phyloP scores from a whole-genome alignment of 495 filamentous ascomycete species.

The Lophiostoma macrostomum region DNA sequence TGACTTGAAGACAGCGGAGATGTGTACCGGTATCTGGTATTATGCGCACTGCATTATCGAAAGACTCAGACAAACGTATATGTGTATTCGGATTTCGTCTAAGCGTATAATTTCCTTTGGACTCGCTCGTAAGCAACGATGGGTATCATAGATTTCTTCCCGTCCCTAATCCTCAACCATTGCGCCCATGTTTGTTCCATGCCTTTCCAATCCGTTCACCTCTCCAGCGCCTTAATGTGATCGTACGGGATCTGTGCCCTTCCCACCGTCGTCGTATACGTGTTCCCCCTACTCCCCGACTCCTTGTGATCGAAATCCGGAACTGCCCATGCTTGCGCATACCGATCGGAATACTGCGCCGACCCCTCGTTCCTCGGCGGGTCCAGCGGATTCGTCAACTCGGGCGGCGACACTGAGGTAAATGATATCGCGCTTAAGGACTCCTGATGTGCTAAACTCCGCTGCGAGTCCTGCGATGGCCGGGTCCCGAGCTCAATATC shows the following conservation, averaged over 20 bases:
- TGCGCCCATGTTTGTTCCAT: too few species aligned
- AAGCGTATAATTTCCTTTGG: too few species aligned
- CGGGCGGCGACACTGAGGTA: background rate
- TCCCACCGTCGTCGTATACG: conserved; percentile 26
- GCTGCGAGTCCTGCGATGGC: conserved; percentile 7
- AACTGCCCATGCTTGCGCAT: conserved; percentile 20
- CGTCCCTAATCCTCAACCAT: too few species aligned
- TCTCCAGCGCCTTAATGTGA: conserved; percentile 24
- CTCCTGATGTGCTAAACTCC: conserved; percentile 7
- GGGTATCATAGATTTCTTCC: too few species aligned
- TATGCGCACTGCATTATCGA: too few species aligned
- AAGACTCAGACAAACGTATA: too few species aligned
- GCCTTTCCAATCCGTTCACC: conserved; percentile 1
- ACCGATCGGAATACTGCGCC: conserved; percentile 16
- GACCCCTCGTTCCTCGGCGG: background rate
- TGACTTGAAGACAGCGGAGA: too few species aligned
- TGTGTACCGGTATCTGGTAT: too few species aligned
- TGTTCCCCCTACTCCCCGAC: background rate
- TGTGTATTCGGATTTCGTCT: too few species aligned
- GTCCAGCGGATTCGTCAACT: background rate
- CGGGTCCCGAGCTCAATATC: conserved; percentile 17
- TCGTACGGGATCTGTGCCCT: conserved; percentile 25
- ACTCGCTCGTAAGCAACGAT: too few species aligned
- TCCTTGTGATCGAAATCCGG: conserved; percentile 16
- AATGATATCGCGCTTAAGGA: background rate